phyloP scores from a whole-genome alignment of 2,329 filamentous ascomycete genomes.

The Aspergillus pseudoviridinutans region DNA sequence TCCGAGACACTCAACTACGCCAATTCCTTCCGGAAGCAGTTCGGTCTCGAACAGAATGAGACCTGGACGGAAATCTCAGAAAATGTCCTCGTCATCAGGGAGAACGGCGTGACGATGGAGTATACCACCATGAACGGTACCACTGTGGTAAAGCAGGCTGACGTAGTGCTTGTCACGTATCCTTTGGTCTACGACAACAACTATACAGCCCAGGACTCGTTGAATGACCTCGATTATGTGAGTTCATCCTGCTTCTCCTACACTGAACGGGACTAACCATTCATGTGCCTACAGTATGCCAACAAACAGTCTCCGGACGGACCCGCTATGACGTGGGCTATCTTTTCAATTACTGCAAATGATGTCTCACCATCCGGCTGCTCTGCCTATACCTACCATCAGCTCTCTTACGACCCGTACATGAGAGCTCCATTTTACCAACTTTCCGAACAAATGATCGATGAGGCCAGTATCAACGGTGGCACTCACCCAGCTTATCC shows the following conservation, averaged over 20 bases:
- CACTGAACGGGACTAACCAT: slow-evolving; percentile 1
- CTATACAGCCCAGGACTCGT: slow-evolving; percentile 46
- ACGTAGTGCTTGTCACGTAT: slow-evolving; percentile 64
- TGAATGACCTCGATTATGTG: slow-evolving; percentile 61
- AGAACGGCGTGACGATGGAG: slow-evolving; percentile 61
- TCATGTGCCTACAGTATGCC: slow-evolving; percentile 49
- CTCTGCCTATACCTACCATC: slow-evolving; percentile 63
- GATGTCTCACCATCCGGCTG: slow-evolving; percentile 63
- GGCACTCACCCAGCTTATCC: slow-evolving; percentile 66
- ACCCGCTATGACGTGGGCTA: slow-evolving; percentile 69
- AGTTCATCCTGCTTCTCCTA: slow-evolving; percentile 12
- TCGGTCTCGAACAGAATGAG: slow-evolving; percentile 52
- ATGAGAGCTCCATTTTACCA: slow-evolving; percentile 65
- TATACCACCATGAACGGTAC: slow-evolving; percentile 64
- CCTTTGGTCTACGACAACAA: slow-evolving; percentile 59
- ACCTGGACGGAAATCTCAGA: slow-evolving; percentile 56
- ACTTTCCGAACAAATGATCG: slow-evolving; percentile 65
- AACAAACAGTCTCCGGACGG: slow-evolving; percentile 64
- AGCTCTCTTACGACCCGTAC: slow-evolving; percentile 62
- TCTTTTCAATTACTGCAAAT: slow-evolving; percentile 65
- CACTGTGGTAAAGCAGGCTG: slow-evolving; percentile 65
- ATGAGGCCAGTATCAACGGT: slow-evolving; percentile 58
- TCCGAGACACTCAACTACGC: slow-evolving; percentile 53
- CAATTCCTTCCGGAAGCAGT: slow-evolving; percentile 55
- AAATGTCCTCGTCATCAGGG: slow-evolving; percentile 54